These are phyloP conservation scores for Avena insularis DNA, from an alignment of 176 grass and related monocot species.

Conservation along the genomic window DNA sequence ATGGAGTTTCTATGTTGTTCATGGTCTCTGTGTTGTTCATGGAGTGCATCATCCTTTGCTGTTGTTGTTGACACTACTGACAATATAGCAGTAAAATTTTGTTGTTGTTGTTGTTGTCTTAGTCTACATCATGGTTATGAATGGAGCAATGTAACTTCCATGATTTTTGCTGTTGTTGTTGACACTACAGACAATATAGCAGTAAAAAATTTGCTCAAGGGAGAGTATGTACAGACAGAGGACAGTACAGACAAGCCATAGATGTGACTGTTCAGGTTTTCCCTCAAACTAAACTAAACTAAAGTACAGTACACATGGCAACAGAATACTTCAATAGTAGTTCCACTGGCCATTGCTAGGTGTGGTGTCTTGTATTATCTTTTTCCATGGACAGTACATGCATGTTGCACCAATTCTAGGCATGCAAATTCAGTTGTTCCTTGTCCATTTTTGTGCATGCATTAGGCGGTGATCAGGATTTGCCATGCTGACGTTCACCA, in stretches of 20 bases:
- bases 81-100: too few species aligned
- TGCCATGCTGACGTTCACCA: not conserved
- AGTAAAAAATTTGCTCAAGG: not conserved
- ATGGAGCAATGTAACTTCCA: too few species aligned
- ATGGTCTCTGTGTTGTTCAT: too few species aligned
- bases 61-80: too few species aligned
- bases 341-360: not conserved
- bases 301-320: not conserved
- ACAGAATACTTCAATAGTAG: not conserved
- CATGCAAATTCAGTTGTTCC: not conserved
- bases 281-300: not conserved
- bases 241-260: slow-evolving; percentile 10
- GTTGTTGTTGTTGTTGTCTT: too few species aligned
- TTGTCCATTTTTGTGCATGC: not conserved
- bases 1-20: too few species aligned
- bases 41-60: too few species aligned
- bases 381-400: not conserved
- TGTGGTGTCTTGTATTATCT: not conserved
- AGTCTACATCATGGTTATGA: too few species aligned
- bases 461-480: not conserved
- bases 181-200: not conserved
- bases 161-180: not conserved
- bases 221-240: slow-evolving; percentile 12
- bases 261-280: not conserved
- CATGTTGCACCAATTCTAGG: not conserved